phyloP scores from a whole-genome alignment of 1,139 yeast genomes.

The Candida gigantensis region DNA sequence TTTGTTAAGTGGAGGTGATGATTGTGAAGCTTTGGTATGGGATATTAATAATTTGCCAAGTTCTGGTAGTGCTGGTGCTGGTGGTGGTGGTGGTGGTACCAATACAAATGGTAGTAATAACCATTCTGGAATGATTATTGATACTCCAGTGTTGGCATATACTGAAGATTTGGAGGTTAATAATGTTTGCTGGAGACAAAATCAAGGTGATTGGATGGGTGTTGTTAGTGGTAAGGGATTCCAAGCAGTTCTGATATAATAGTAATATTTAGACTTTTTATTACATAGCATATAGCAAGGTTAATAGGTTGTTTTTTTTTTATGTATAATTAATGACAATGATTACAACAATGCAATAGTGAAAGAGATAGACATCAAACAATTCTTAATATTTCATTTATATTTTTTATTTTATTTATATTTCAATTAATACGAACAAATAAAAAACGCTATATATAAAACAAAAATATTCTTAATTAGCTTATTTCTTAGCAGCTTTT shows the following conservation, averaged over 20 bases:
- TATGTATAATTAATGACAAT: neutral
- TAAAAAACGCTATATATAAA: too few relatives aligned
- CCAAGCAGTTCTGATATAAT: constrained; percentile 60
- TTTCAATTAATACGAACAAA: too few relatives aligned
- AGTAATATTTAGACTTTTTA: neutral
- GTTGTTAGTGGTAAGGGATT: constrained; percentile 77
- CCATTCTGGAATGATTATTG: constrained; percentile 23
- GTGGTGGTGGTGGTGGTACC: too few relatives aligned
- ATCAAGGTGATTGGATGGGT: constrained; percentile 77
- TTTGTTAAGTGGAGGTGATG: constrained; percentile 81
- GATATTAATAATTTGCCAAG: constrained; percentile 51
- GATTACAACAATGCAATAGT: too few relatives aligned
- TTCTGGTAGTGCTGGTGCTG: constrained; percentile 8
- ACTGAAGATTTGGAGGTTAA: constrained; percentile 70
- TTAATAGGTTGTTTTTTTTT: too few relatives aligned
- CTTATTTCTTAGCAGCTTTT: constrained; percentile 97
- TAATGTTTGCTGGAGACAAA: constrained; percentile 70
- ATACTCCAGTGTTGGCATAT: constrained; percentile 54
- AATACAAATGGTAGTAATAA: constrained; percentile 5
- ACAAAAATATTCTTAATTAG: too few relatives aligned
- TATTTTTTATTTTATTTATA: too few relatives aligned
- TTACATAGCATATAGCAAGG: too few relatives aligned
- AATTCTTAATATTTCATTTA: too few relatives aligned
- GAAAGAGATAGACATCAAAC: too few relatives aligned
- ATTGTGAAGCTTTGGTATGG: constrained; percentile 88